phyloP scores from a whole-genome alignment of 495 filamentous ascomycete genomes.

The Saxophila tyrrhenica region DNA sequence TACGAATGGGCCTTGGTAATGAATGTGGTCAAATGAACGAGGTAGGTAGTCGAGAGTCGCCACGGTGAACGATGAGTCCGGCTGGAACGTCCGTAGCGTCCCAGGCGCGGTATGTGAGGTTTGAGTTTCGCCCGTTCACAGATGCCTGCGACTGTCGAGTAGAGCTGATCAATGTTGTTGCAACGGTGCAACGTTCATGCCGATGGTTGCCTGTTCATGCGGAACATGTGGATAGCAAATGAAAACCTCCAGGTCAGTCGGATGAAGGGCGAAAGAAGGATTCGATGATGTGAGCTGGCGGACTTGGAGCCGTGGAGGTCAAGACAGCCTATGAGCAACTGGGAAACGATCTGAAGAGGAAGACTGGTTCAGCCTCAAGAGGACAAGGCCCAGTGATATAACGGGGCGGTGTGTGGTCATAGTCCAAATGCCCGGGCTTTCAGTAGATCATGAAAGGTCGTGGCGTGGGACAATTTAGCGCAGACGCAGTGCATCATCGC shows the following conservation, averaged over 20 bases:
- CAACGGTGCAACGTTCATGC: background rate
- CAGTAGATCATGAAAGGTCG: background rate
- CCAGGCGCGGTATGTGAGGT: background rate
- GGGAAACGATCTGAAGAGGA: background rate
- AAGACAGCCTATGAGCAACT: conserved; percentile 10
- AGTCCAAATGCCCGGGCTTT: conserved; percentile 1
- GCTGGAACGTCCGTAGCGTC: conserved; percentile 12
- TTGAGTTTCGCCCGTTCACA: background rate
- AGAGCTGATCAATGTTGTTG: background rate
- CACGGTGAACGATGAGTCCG: conserved; percentile 15
- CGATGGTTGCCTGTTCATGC: background rate
- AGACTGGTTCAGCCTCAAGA: conserved; percentile 11
- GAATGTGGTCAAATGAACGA: conserved; percentile 9
- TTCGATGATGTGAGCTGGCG: background rate
- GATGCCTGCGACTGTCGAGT: background rate
- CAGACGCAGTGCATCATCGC: conserved; percentile 15
- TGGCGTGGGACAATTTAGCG: conserved; percentile 5
- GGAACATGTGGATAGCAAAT: background rate
- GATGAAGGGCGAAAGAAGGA: too few relatives aligned
- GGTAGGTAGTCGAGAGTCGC: conserved; percentile 14
- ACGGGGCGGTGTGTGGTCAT: conserved; percentile 16
- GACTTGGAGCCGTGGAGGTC: background rate
- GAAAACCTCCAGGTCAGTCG: background rate
- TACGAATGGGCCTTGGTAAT: conserved; percentile 6
- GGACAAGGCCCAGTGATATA: background rate